Evolutionary conservation across 2,329 filamentous ascomycete genomes (phyloP).

Genomic region (Endoconidiophora polonica): DNA sequence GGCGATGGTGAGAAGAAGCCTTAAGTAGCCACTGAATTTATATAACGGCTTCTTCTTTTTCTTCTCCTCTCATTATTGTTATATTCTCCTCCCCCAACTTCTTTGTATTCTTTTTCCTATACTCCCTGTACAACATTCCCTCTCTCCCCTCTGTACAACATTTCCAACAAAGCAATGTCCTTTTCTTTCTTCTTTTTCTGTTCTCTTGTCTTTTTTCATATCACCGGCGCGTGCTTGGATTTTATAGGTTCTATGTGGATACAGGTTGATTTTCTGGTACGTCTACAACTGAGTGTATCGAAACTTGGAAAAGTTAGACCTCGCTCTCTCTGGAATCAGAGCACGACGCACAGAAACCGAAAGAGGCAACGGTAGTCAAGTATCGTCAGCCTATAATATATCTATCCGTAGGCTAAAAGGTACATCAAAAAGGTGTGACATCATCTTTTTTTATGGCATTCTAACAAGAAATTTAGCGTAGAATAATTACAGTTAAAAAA

Average conservation of each 20-base stretch:
- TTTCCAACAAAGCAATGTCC: conserved; percentile 1
- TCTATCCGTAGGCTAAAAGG: conserved; percentile 19
- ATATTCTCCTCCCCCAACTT: conserved; percentile 15
- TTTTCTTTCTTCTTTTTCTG: not conserved
- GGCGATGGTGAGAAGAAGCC: conserved; percentile 55
- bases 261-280: too few relatives aligned
- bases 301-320: too few relatives aligned
- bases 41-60: conserved; percentile 3
- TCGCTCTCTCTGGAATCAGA: too few relatives aligned
- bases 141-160: conserved; percentile 9
- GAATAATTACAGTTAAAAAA: too few relatives aligned
- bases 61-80: conserved; percentile 1
- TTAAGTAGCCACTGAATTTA: conserved; percentile 24
- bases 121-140: not conserved
- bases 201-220: not conserved
- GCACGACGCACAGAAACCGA: too few relatives aligned
- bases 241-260: too few relatives aligned
- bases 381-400: too few relatives aligned
- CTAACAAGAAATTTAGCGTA: not conserved
- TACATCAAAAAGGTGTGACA: not conserved
- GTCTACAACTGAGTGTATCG: not conserved
- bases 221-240: not conserved
- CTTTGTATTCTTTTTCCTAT: not conserved
- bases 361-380: too few relatives aligned
- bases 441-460: not conserved